Evolutionary conservation across 441 rosid species (phyloP), one percentile per base, ranked within the genome.

Genomic region (Jatropha podagrica): DNA sequence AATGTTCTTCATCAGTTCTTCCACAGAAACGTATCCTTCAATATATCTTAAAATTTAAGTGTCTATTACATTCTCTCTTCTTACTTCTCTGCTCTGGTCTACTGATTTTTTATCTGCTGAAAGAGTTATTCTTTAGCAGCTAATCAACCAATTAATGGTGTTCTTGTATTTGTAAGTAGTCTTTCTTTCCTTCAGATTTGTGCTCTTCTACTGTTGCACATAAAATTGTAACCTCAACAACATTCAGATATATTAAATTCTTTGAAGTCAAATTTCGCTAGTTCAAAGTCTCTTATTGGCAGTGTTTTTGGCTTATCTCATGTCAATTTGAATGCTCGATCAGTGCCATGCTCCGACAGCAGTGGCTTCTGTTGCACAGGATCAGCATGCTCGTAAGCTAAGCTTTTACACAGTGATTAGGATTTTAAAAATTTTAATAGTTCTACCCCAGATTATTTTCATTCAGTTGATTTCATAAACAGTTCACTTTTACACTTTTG

Each of bases 351-450:
- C 83, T 76, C 74, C 81, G 83, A 84, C 74, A 72, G 86, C 74
- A 80, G 68, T 60, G 84, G 68, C 42, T 85, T 75, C 75, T 83
- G 86, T 76, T 81, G 79, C 44, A 55, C 37, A 69, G 87, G 86
- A 83, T 89, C 97, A 69, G 44, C 88, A 79, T 93, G 98, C 88
- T 81, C 88, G 99, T 96, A 87, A 92, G 99, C 86, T 78, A 71
- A 67, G 65, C 72, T 48, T 67, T 77, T 51, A 54, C 58, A 54
- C 14, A 59, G 20, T 65, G 51, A 69, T n/a, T 26, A 69, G 63
- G 46, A 58, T 46, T 38, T 41, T 55, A 11, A 12, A n/a, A n/a
- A 44, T 17, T 17, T 42, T 46, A 38, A 3, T 59, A 48, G 52
- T 7, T 13, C 7, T 40, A 26, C 40, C n/a, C 46, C 48, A 32